These are phyloP conservation scores for Cyamopsis tetragonoloba DNA, from an alignment of 306 rosid species.

Conservation along the genomic window DNA sequence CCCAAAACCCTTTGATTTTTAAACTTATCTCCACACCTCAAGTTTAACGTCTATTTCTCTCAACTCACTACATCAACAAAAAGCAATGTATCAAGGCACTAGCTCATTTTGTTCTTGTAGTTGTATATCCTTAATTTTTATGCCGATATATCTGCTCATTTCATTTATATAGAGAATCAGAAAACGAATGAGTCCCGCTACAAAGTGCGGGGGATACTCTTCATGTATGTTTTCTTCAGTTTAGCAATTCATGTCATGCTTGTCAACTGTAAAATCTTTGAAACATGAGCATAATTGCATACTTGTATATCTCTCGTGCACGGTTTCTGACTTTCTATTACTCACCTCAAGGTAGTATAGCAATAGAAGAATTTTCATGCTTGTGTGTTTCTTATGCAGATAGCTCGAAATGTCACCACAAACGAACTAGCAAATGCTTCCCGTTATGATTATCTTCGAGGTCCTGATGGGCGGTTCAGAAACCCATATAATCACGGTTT, in stretches of 20 bases:
- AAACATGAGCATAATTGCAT: not conserved
- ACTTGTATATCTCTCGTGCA: slow-evolving; percentile 9
- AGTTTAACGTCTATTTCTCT: too few relatives aligned
- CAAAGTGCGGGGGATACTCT: too few relatives aligned
- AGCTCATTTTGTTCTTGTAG: too few relatives aligned
- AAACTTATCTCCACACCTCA: too few relatives aligned
- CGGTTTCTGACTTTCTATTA: not conserved
- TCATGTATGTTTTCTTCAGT: not conserved
- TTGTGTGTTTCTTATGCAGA: slow-evolving; percentile 44
- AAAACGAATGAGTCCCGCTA: too few relatives aligned
- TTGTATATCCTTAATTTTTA: too few relatives aligned
- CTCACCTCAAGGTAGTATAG: slow-evolving; percentile 3
- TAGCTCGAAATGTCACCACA: slow-evolving; percentile 89
- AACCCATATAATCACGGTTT: slow-evolving; percentile 86
- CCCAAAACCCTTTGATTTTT: too few relatives aligned
- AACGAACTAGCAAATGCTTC: slow-evolving; percentile 69
- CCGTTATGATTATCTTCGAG: slow-evolving; percentile 78
- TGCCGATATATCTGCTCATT: too few relatives aligned
- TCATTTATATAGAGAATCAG: too few relatives aligned
- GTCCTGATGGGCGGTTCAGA: slow-evolving; percentile 77
- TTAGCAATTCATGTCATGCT: not conserved
- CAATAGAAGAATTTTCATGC: slow-evolving; percentile 14
- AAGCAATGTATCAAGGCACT: too few relatives aligned
- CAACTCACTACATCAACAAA: too few relatives aligned
- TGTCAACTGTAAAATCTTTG: not conserved